Evolutionary conservation across 805 yeast species (phyloP).

Genomic region (Wickerhamiella brachini): DNA sequence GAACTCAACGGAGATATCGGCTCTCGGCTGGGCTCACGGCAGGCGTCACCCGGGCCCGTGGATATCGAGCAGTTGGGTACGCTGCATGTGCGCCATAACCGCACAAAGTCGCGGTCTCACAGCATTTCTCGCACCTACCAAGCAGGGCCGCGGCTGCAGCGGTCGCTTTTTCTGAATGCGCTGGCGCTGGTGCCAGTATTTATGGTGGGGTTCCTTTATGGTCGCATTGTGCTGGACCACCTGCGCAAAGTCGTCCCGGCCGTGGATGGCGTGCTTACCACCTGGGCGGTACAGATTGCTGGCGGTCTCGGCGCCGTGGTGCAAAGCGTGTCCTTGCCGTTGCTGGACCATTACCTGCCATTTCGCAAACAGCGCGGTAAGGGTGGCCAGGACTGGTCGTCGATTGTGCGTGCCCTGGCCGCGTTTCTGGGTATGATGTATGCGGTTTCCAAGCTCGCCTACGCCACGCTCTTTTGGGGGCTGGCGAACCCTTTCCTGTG

Average conservation of each 20-base stretch:
- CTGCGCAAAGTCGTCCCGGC: constrained; percentile 3
- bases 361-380: background rate
- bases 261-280: constrained; percentile 3
- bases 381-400: constrained; percentile 21
- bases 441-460: constrained; percentile 26
- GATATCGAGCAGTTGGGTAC: background rate
- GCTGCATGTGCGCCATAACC: background rate
- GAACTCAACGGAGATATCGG: constrained; percentile 24
- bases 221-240: constrained; percentile 8
- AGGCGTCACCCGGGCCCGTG: background rate
- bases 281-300: constrained; percentile 4
- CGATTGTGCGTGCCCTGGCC: constrained; percentile 27
- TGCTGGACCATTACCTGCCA: background rate
- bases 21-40: constrained; percentile 1
- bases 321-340: background rate
- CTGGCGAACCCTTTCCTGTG: constrained; percentile 28
- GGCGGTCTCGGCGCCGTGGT: background rate
- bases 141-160: background rate
- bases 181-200: constrained; percentile 1
- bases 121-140: background rate
- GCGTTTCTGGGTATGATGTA: constrained; percentile 28
- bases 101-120: background rate
- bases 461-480: constrained; percentile 26
- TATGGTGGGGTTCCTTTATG: constrained; percentile 9
- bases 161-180: background rate